These are phyloP conservation scores for Mucor circinelloides DNA, from an alignment of 371 early-diverging fungal species.

Conservation along the genomic window DNA sequence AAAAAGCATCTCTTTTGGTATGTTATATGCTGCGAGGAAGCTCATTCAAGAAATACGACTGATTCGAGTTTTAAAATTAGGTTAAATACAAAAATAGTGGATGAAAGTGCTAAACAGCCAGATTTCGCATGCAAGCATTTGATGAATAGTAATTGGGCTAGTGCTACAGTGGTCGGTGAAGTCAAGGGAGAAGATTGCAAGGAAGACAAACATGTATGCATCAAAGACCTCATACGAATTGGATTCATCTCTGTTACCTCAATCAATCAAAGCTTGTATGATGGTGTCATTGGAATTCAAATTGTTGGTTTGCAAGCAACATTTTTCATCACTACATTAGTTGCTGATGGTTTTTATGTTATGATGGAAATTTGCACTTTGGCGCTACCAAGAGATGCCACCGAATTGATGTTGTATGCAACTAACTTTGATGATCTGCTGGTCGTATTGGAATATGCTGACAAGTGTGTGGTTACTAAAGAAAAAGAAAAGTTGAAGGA, in stretches of 20 bases:
- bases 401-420: not conserved
- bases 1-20: not conserved
- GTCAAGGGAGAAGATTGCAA: constrained; percentile 43
- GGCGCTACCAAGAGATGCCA: constrained; percentile 3
- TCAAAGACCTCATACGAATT: not conserved
- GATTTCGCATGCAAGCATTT: not conserved
- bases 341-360: constrained; percentile 1
- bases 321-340: not conserved
- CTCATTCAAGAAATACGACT: not conserved
- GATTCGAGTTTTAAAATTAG: not conserved
- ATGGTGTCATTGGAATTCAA: constrained; percentile 9
- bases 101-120: not conserved
- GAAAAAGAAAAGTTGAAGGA: not conserved
- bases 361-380: constrained; percentile 10
- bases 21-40: not conserved
- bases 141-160: not conserved
- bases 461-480: not conserved
- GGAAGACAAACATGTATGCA: constrained; percentile 15
- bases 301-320: constrained; percentile 13
- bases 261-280: constrained; percentile 9
- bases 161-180: constrained; percentile 9
- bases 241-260: constrained; percentile 1
- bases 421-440: not conserved
- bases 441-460: not conserved
- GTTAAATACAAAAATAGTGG: not conserved